phyloP scores from a whole-genome alignment of 2,329 filamentous ascomycete genomes.

The Emergomyces pasteurianus region DNA sequence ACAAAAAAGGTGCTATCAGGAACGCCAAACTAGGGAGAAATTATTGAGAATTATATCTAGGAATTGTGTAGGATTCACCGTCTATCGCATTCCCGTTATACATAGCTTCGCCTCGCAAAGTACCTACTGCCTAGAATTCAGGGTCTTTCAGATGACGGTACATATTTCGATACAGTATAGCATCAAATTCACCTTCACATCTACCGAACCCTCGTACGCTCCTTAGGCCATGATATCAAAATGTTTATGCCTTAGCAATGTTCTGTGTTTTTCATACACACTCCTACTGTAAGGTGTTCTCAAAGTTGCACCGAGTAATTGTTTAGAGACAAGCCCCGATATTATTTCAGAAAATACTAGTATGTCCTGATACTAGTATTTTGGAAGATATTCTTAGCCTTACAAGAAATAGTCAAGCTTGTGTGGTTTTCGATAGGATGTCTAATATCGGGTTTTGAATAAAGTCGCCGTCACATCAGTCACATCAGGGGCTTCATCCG shows the following conservation, averaged over 20 bases:
- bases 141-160: neutral
- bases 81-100: neutral
- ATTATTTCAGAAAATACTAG: neutral
- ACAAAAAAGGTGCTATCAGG: neutral
- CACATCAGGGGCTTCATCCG: no score
- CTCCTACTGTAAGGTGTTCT: neutral
- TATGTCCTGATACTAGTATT: no score
- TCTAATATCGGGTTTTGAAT: no score
- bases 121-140: neutral
- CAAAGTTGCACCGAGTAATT: neutral
- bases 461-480: no score
- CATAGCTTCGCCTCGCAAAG: neutral
- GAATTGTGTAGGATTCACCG: neutral
- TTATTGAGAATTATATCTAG: neutral
- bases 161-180: neutral
- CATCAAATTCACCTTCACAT: neutral
- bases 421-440: no score
- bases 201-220: neutral
- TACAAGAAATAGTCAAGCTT: neutral
- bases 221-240: no score
- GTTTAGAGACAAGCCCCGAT: neutral
- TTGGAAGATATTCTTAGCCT: neutral
- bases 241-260: no score
- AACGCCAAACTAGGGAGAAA: neutral
- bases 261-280: neutral